Conservation (phyloP, 768 basidiomycete genomes). For the Agaricus blazei region DNA sequence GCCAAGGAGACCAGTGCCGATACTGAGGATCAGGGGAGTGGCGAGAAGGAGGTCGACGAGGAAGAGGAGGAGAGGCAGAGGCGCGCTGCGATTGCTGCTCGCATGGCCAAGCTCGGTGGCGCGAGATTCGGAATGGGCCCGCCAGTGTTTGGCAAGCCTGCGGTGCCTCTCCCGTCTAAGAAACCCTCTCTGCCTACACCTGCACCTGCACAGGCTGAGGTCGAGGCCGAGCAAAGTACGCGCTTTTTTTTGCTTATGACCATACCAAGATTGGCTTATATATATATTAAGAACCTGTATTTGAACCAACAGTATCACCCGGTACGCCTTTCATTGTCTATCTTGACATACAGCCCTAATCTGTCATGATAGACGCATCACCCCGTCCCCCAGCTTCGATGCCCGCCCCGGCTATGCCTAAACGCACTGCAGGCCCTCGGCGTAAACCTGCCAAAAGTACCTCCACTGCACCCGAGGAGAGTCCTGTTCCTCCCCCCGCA, state of each 20-base stretch:
- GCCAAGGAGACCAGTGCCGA: background rate
- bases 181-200: slow-evolving; percentile 14
- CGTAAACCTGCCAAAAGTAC: slow-evolving; percentile 34
- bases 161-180: slow-evolving; percentile 26
- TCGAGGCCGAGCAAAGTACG: slow-evolving; percentile 1
- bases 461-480: background rate
- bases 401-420: slow-evolving; percentile 71
- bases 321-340: background rate
- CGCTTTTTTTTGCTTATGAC: background rate
- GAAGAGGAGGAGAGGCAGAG: slow-evolving; percentile 75
- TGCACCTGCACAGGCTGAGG: background rate
- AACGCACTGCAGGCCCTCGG: slow-evolving; percentile 71
- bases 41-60: slow-evolving; percentile 32
- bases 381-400: slow-evolving; percentile 47
- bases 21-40: slow-evolving; percentile 22
- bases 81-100: slow-evolving; percentile 82
- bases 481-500: background rate
- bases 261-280: background rate
- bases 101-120: slow-evolving; percentile 92
- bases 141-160: slow-evolving; percentile 57
- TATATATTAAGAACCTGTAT: background rate
- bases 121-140: slow-evolving; percentile 77
- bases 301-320: background rate
- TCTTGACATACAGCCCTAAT: background rate
- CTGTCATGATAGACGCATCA: slow-evolving; percentile 13